Evolutionary conservation across 352 stramenopile species (phyloP).

Genomic region (Plasmopara halstedii): DNA sequence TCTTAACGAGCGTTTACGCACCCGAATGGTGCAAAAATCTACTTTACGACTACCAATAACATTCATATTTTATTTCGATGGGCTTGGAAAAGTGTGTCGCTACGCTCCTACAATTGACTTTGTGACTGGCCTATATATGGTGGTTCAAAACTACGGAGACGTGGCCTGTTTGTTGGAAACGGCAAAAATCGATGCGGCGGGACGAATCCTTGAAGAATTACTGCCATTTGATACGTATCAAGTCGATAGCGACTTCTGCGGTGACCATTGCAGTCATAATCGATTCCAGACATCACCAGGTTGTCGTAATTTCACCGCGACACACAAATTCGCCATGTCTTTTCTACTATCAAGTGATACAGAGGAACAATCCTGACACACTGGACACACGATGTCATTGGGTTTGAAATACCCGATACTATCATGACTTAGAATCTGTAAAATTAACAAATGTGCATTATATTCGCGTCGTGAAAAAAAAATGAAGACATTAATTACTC

Average conservation of each 20-base stretch:
- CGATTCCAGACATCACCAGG: neutral
- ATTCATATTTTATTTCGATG: constrained; percentile 19
- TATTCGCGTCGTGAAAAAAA: too few relatives aligned
- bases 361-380: constrained; percentile 1
- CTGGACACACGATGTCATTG: constrained; percentile 1
- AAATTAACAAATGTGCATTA: too few relatives aligned
- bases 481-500: too few relatives aligned
- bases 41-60: constrained; percentile 10
- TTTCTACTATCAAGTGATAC: constrained; percentile 16
- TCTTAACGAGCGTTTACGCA: constrained; percentile 1
- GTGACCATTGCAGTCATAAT: neutral
- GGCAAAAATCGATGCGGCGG: constrained; percentile 11
- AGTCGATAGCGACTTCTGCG: neutral
- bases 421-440: too few relatives aligned
- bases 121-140: constrained; percentile 9
- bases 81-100: constrained; percentile 16
- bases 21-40: constrained; percentile 11
- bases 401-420: too few relatives aligned
- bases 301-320: neutral
- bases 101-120: constrained; percentile 17
- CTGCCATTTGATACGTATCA: neutral
- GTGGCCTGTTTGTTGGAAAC: constrained; percentile 14
- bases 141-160: constrained; percentile 13
- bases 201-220: constrained; percentile 9
- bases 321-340: constrained; percentile 13